Base-by-base conservation (phyloP, 2,329 filamentous ascomycete genomes). In the Botryotinia calthae region DNA sequence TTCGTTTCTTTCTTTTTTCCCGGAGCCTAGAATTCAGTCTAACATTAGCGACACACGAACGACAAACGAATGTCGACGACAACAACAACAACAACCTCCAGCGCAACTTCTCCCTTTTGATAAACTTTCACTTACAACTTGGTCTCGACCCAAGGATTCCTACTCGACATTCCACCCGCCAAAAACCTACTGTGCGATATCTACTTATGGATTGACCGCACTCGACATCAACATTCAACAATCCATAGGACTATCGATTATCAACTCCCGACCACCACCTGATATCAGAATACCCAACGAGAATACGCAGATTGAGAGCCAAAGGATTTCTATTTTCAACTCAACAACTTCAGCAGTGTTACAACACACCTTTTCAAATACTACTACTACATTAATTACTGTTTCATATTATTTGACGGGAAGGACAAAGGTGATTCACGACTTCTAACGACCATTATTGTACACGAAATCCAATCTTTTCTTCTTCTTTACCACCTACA, bases 351-450 rank as follows among this genome's bases (percentile, higher is more conserved):
- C 58, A 63, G 68, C 68, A 70, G 68, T 46, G 34, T n/a, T 48
- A 46, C 48, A 28, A 22, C 31, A 58, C 63, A 44, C 48, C 25
- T 58, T 46, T 44, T 46, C 54, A 34, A 42, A 48, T 25, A 71
- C 31, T 28, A 37, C 44, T 25, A 64, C 44, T n/a, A 34, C 37
- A 34, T 66, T 66, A 58, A 71, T 71, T 37, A 58, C 66, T 71
- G 46, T 66, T 65, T 71, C 51, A 65, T 71, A 54, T 65, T 40
- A 48, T 20, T 71, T 54, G 42, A 40, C 20, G 34, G 69, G 58
- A 54, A 28, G 69, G 34, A 42, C 31, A 65, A 65, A 65, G 69
- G 69, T n/a, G 59, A 71, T 71, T 71, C 69, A 71, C 69, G 69
- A 71, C 58, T 54, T 48, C 34, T 71, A 44, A 71, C 69, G 69